Conservation (phyloP, 2,329 filamentous ascomycete genomes). For the Apiospora sp. region DNA sequence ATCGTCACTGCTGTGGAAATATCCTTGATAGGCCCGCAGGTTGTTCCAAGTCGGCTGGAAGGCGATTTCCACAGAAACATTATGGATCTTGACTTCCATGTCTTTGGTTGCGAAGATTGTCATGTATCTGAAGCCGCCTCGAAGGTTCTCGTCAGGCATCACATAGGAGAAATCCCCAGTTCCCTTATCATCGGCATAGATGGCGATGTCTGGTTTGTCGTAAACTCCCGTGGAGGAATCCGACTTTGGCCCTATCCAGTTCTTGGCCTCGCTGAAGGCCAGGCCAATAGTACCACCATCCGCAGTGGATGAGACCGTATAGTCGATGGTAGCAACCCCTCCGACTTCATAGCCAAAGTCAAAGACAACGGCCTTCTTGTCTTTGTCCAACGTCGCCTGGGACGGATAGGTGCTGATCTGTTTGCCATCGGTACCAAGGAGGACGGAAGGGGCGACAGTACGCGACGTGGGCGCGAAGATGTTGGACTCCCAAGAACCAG, state of each 20-base stretch:
- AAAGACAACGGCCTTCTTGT: constrained; percentile 33
- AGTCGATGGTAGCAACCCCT: constrained; percentile 38
- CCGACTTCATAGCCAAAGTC: constrained; percentile 42
- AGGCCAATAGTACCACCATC: constrained; percentile 46
- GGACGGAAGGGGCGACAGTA: constrained; percentile 54
- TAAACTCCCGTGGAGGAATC: constrained; percentile 49
- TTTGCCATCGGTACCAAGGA: constrained; percentile 41
- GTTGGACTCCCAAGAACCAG: constrained; percentile 64
- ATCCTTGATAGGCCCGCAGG: constrained; percentile 59
- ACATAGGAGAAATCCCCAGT: constrained; percentile 44
- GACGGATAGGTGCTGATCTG: constrained; percentile 29
- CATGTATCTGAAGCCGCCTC: constrained; percentile 54
- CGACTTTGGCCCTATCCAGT: constrained; percentile 51
- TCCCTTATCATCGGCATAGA: constrained; percentile 46
- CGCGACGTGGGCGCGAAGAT: constrained; percentile 64
- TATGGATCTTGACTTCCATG: constrained; percentile 36
- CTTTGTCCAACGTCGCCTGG: constrained; percentile 29
- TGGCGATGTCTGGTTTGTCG: constrained; percentile 44
- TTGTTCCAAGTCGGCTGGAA: constrained; percentile 51
- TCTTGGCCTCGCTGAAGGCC: constrained; percentile 52
- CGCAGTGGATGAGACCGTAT: constrained; percentile 33
- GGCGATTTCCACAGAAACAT: constrained; percentile 38
- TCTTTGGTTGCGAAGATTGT: constrained; percentile 47
- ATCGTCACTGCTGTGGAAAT: constrained; percentile 59
- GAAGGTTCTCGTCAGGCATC: constrained; percentile 48